phyloP scores from a whole-genome alignment of 176 grass and related monocot genomes.

The Poa pratensis region DNA sequence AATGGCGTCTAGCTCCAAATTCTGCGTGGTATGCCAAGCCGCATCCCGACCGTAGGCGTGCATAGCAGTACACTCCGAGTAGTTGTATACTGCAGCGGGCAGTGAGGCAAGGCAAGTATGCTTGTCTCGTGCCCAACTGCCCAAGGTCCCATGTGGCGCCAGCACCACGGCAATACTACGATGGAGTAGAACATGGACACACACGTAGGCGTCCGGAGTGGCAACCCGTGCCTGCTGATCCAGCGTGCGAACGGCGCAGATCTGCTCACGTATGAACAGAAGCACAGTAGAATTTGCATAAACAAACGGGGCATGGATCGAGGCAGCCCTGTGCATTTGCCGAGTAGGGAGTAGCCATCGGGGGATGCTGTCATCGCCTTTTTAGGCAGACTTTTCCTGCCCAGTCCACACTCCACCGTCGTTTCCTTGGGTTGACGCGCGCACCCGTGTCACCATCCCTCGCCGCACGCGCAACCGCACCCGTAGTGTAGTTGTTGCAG shows the following conservation, averaged over 20 bases:
- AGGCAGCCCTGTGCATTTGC: background rate
- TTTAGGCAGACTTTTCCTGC: slow-evolving; percentile 35
- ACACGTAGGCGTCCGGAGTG: background rate
- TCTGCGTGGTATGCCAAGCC: no score
- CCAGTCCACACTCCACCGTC: background rate
- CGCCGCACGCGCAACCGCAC: slow-evolving; percentile 37
- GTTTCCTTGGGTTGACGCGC: background rate
- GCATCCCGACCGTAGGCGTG: no score
- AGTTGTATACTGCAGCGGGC: no score
- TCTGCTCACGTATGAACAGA: background rate
- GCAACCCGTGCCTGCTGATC: background rate
- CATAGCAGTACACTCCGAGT: no score
- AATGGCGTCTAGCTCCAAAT: no score
- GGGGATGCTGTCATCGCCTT: slow-evolving; percentile 23
- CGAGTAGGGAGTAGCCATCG: background rate
- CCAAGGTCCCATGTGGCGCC: no score
- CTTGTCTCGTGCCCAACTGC: no score
- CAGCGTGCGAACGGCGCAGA: slow-evolving; percentile 20
- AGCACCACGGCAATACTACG: no score
- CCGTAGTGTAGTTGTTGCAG: no score
- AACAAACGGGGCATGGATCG: background rate
- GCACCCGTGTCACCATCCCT: slow-evolving; percentile 46
- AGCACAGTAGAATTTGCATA: background rate
- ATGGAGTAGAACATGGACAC: no score
- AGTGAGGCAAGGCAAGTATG: no score